phyloP scores from a whole-genome alignment of 352 stramenopile species.

The Globisporangium polare region DNA sequence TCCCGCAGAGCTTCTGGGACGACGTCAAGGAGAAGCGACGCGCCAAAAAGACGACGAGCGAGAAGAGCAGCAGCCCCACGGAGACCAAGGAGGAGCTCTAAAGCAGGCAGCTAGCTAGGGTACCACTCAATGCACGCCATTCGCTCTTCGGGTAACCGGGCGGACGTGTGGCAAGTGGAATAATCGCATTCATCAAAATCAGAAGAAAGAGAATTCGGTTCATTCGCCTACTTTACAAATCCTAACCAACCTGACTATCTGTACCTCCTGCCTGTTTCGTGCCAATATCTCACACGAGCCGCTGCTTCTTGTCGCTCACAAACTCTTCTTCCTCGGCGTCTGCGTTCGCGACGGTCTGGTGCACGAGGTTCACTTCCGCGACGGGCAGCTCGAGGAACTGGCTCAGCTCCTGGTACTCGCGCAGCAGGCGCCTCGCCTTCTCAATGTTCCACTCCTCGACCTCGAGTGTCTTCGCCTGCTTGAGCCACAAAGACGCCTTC shows the following conservation, averaged over 20 bases:
- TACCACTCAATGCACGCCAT: not conserved
- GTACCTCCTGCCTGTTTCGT: not conserved
- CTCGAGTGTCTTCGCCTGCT: constrained; percentile 59
- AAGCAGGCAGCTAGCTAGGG: too few relatives aligned
- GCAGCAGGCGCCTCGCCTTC: constrained; percentile 36
- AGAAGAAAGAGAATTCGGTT: not conserved
- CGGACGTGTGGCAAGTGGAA: not conserved
- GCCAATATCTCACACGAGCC: constrained; percentile 4
- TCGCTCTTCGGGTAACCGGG: not conserved
- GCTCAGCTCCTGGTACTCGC: constrained; percentile 46
- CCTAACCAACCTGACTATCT: not conserved
- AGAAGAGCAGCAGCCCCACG: not conserved
- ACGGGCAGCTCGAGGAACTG: constrained; percentile 63
- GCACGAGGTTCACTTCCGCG: constrained; percentile 62
- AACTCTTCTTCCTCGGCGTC: constrained; percentile 13
- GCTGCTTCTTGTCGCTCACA: constrained; percentile 18
- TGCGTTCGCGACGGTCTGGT: constrained; percentile 23
- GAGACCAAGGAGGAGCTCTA: constrained; percentile 3
- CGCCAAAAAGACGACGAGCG: constrained; percentile 6
- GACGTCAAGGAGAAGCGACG: constrained; percentile 43
- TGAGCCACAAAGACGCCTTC: constrained; percentile 60
- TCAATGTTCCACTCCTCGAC: constrained; percentile 68
- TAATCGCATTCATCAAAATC: not conserved
- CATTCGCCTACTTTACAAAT: constrained; percentile 9
- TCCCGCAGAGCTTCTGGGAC: constrained; percentile 50